Conservation (phyloP, 257 asterid genomes). For the Eucommia ulmoides region DNA sequence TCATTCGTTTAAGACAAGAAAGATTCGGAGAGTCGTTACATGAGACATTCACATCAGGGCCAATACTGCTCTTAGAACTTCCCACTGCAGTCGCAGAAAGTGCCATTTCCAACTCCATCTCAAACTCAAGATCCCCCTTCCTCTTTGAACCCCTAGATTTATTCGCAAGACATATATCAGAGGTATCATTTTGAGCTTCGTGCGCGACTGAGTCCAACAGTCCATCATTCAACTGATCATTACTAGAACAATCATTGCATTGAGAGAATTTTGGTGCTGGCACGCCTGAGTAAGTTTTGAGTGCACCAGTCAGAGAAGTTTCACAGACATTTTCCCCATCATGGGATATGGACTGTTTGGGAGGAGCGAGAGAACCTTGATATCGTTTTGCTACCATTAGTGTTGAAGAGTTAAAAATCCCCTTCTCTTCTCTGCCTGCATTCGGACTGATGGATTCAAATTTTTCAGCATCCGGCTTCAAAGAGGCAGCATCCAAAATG, state of each 20-base stretch:
- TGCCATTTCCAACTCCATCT: constrained; percentile 90
- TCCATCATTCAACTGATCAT: constrained; percentile 21
- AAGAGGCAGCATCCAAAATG: constrained; percentile 63
- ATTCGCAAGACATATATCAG: constrained; percentile 21
- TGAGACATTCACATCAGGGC: constrained; percentile 24
- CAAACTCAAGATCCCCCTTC: constrained; percentile 84
- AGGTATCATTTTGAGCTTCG: constrained; percentile 21
- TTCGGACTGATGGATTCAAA: constrained; percentile 25
- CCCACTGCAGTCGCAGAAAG: constrained; percentile 62
- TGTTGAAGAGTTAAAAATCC: constrained; percentile 67
- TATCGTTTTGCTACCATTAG: constrained; percentile 76
- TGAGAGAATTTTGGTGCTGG: constrained; percentile 14
- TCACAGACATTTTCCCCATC: constrained; percentile 18
- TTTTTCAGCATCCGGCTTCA: constrained; percentile 73
- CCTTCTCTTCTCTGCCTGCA: constrained; percentile 27
- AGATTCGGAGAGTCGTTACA: constrained; percentile 23
- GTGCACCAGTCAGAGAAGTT: constrained; percentile 14
- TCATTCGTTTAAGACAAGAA: constrained; percentile 32
- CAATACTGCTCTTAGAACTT: constrained; percentile 18
- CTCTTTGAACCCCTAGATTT: constrained; percentile 41
- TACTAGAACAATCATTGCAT: constrained; percentile 14
- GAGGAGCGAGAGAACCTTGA: constrained; percentile 25
- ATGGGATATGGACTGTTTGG: constrained; percentile 17
- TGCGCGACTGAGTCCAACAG: constrained; percentile 20
- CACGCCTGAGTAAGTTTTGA: constrained; percentile 19